Base-by-base conservation (phyloP, 495 filamentous ascomycete genomes). In the Friedmanniomyces simplex region DNA sequence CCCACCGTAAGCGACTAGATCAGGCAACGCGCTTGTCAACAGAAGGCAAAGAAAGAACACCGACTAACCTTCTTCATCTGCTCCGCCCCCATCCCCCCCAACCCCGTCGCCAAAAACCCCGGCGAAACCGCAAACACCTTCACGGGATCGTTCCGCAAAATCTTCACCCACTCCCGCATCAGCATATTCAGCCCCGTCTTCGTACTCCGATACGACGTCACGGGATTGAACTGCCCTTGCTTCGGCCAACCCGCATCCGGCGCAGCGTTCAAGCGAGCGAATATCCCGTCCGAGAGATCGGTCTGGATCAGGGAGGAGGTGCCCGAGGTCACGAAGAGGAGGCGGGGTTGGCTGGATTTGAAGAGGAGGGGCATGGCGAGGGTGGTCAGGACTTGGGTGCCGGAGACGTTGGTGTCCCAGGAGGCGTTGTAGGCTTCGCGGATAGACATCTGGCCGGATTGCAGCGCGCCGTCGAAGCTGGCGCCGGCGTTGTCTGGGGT, bases 131-230 rank as follows among this genome's bases (percentile, higher is more conserved):
- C 62, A 70, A 72, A 85, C 0, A 80, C 74, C 66, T 85, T 85
- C 0, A 85, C 81, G 0, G 78, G 79, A 54, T 86, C 82, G 18
- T 77, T 72, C 55, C 71, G 70, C 50, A 86, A 32, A 8, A 73
- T 61, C 7, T 74, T 68, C 22, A 59, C 25, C 81, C 80, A 86
- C 53, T 79, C 76, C 32, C 74, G 70, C 80, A 84, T 82, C 68
- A 84, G 36, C 82, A 85, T 85, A 57, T 85, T 84, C 62, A 86
- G 55, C 8, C 76, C 82, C 0, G 79, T 75, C 71, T 86, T 85
- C 26, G 70, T 65, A 50, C 68, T 69, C 10, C 80, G 73, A 60
- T 86, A 84, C 1, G 71, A 68, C 0, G 67, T 54, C 1, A 71
- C 41, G 12, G 51, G 48, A 36, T 58, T 63, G 1, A 55, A 7